phyloP scores from a whole-genome alignment of 208 protist species.

The Leishmania guyanensis region DNA sequence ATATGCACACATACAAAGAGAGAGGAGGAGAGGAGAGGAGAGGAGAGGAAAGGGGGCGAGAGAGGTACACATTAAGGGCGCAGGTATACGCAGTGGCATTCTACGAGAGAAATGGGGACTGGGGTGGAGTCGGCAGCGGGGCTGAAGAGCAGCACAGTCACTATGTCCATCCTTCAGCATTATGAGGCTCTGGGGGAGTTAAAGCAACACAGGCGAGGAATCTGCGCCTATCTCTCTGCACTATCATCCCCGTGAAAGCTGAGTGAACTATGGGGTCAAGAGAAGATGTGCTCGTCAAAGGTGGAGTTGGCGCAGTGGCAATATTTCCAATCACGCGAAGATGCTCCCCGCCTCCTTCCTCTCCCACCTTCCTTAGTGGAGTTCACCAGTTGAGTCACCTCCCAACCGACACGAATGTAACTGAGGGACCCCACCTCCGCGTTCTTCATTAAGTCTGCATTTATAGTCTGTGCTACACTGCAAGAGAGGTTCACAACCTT shows the following conservation, averaged over 20 bases:
- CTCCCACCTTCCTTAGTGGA: background rate
- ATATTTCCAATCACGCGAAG: background rate
- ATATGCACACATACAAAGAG: background rate
- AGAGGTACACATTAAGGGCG: background rate
- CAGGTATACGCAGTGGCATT: background rate
- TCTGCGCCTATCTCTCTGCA: background rate
- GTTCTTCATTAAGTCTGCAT: conserved; percentile 16
- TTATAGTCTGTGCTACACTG: conserved; percentile 17
- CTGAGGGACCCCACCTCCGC: background rate
- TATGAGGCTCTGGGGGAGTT: background rate
- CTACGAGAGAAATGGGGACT: background rate
- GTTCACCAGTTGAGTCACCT: background rate
- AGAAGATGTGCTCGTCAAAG: background rate
- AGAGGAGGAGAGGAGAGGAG: conserved; percentile 4
- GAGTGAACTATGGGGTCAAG: background rate
- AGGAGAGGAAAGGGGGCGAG: background rate
- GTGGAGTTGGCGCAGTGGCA: background rate
- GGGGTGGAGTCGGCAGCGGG: background rate
- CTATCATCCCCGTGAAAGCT: background rate
- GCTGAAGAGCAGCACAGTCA: background rate
- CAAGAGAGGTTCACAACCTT: background rate
- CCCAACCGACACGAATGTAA: background rate
- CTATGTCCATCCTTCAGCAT: background rate
- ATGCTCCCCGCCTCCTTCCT: background rate
- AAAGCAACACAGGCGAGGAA: background rate